Conservation (phyloP, 345 rosid genomes). For the Heritiera littoralis region DNA sequence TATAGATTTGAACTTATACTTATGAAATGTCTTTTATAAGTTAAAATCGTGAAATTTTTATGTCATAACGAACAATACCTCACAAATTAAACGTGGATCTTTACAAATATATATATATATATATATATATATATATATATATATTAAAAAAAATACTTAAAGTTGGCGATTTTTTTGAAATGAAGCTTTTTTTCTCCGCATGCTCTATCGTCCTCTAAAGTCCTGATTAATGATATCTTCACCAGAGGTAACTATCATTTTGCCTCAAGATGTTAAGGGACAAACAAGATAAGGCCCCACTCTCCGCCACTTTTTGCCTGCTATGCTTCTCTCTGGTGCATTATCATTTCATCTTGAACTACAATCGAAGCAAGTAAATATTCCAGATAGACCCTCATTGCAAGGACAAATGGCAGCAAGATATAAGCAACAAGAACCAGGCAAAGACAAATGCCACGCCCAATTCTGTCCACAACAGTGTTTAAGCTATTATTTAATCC, state of each 20-base stretch:
- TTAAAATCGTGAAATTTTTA: too few relatives aligned
- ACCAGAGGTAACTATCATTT: conserved; percentile 17
- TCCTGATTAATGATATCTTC: background rate
- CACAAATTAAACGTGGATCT: too few relatives aligned
- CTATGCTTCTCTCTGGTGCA: background rate
- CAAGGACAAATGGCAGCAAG: background rate
- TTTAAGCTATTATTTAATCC: background rate
- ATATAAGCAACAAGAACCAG: background rate
- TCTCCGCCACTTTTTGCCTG: conserved; percentile 13
- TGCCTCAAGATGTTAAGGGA: background rate
- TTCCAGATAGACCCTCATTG: background rate
- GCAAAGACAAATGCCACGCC: background rate
- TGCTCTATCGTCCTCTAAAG: conserved; percentile 18
- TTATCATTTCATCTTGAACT: conserved; percentile 34
- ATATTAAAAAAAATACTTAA: too few relatives aligned
- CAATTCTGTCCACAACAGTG: background rate
- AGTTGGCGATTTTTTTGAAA: too few relatives aligned
- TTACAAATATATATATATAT: too few relatives aligned
- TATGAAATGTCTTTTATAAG: too few relatives aligned
- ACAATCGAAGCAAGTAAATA: conserved; percentile 1
- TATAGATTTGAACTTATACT: too few relatives aligned
- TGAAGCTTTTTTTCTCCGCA: background rate
- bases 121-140: too few relatives aligned
- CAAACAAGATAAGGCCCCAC: background rate
- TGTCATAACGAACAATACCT: too few relatives aligned